Evolutionary conservation across 1,284 basidiomycete species (phyloP), one percentile per base, ranked within the genome.

Genomic region (Irpex sp.): DNA sequence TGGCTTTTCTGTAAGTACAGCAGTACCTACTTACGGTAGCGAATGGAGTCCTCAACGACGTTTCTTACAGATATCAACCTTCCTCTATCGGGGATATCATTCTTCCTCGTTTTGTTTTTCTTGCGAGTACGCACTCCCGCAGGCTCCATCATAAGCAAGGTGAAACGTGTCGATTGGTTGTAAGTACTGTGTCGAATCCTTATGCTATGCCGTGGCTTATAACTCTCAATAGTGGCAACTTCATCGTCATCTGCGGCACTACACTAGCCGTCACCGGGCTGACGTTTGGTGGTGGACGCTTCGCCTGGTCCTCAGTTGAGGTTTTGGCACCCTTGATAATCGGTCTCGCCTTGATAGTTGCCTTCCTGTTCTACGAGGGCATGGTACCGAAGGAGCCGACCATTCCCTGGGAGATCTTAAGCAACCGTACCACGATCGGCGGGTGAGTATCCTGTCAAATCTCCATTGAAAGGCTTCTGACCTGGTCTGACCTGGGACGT

Each of bases 71-170:
- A 76, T 65, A 59, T 79, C 67, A 79, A 79, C 62, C 65, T 80
- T 1, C 78, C 78, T 1, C 62, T 78, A 4, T 70, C 73, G 3
- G 77, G 71, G 13, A 67, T 77, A 31, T 70, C 77, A 0, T 71
- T 78, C 61, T 63, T 65, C n/a, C 71, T 79, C 21, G 72, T 78
- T 26, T 36, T 59, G 34, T 49, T 65, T 44, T 66, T 54, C 62
- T 49, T 64, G n/a, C 15, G 49, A 11, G 60, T 61, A 3, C 36
- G 57, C 9, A 62, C 61, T 3, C 64, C 65, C 11, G 56, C 58
- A 36, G 65, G 65, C 31, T 61, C 65, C 4, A 58, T 66, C 11
- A 38, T 13, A 5, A 55, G 54, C 37, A 68, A 68, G 51, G 52
- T 68, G 5, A 34, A 37, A 11, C 58, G 63, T 3, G 57, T 68